Percentiles rank a stretch among this genome's conserved stretches.
Evolutionary conservation across 2,329 filamentous ascomycete genomes (phyloP).

Genomic region (Apiospora sp.): DNA sequence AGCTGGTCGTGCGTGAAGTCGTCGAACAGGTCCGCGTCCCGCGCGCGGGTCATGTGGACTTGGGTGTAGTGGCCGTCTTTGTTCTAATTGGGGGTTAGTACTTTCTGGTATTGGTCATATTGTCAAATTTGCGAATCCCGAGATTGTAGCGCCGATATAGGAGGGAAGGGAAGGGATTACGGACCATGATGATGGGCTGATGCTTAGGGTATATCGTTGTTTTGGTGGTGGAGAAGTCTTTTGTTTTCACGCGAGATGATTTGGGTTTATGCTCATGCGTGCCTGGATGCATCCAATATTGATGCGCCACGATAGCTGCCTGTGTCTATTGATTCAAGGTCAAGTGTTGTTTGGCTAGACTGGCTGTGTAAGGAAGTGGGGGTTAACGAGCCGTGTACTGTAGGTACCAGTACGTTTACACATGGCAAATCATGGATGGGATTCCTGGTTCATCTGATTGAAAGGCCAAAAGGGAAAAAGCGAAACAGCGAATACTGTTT

Average conservation of each 20-base stretch:
- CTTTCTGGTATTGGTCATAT: background rate
- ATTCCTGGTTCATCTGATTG: background rate
- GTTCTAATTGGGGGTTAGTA: constrained; percentile 51
- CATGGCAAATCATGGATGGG: background rate
- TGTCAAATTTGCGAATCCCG: background rate
- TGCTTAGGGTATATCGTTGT: background rate
- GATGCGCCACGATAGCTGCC: constrained; percentile 11
- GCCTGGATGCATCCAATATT: background rate
- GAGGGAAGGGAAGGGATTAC: background rate
- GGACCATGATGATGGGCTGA: background rate
- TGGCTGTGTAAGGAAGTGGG: background rate
- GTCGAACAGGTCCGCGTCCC: constrained; percentile 82
- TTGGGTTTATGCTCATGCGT: constrained; percentile 4
- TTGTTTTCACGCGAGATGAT: background rate
- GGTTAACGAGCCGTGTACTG: background rate
- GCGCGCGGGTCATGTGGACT: constrained; percentile 75
- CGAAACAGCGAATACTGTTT: background rate
- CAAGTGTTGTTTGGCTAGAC: background rate
- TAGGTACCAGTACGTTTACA: background rate
- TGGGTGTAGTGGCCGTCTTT: constrained; percentile 81
- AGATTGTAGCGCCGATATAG: background rate
- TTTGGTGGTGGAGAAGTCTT: background rate
- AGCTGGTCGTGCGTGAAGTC: constrained; percentile 76
- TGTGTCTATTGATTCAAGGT: background rate
- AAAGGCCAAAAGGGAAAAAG: background rate